These are phyloP conservation scores for Ophiostoma quercus DNA, from an alignment of 2,329 filamentous ascomycete genomes.

Conservation along the genomic window DNA sequence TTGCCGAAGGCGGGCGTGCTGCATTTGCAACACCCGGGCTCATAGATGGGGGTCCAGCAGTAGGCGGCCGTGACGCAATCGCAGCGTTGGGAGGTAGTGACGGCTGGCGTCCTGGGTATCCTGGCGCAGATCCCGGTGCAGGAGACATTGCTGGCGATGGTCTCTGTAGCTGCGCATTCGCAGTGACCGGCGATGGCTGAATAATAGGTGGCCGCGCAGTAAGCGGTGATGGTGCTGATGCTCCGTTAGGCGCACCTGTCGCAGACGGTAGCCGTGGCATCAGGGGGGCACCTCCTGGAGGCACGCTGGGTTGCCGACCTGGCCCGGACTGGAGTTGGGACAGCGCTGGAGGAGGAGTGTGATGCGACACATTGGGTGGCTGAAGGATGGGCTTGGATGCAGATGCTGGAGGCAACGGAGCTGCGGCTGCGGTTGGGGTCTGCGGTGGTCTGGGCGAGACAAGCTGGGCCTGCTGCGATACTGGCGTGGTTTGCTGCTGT, in stretches of 20 bases:
- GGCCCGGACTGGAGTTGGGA: conserved; percentile 18
- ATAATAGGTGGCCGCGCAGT: neutral
- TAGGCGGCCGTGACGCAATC: conserved; percentile 12
- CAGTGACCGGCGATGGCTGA: conserved; percentile 10
- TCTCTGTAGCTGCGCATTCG: conserved; percentile 28
- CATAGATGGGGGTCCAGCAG: conserved; percentile 23
- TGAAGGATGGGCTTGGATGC: conserved; percentile 14
- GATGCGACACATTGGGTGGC: conserved; percentile 4
- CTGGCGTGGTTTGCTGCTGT: conserved; percentile 18
- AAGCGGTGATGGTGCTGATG: conserved; percentile 1
- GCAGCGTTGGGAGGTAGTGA: conserved; percentile 14
- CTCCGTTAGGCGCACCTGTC: neutral
- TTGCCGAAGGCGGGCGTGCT: conserved; percentile 21
- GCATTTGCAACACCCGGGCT: neutral
- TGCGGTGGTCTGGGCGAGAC: neutral
- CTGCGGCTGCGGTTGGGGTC: conserved; percentile 2
- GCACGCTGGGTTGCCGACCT: conserved; percentile 7
- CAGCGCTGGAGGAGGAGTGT: conserved; percentile 19
- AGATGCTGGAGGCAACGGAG: neutral
- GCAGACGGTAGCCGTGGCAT: neutral
- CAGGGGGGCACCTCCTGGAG: neutral
- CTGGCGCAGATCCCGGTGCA: conserved; percentile 22
- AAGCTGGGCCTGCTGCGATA: conserved; percentile 1
- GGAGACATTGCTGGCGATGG: conserved; percentile 32
- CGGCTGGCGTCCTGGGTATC: conserved; percentile 4